Evolutionary conservation across 139 green algal genomes (phyloP).

Genomic region (Prasinococcaceae sp.): DNA sequence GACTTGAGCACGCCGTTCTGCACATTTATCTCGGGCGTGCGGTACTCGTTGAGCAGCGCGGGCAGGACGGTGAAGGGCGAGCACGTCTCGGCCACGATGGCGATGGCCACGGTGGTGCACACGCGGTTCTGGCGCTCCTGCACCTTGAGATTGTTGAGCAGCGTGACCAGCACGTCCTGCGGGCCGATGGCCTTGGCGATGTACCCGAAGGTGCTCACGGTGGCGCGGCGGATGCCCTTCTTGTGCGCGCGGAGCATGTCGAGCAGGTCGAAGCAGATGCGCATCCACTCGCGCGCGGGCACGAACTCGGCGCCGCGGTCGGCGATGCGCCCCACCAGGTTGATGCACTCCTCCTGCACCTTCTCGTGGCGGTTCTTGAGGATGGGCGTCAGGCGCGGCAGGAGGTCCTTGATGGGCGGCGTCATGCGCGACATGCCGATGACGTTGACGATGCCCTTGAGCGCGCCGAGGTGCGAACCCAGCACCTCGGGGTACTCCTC

Average conservation of each 20-base stretch:
- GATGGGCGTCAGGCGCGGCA: conserved; percentile 93
- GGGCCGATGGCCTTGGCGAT: conserved; percentile 95
- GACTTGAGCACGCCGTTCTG: conserved; percentile 97
- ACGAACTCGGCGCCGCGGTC: conserved; percentile 91
- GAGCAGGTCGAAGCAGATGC: conserved; percentile 99
- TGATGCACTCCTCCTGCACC: conserved; percentile 95
- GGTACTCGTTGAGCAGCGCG: conserved; percentile 97
- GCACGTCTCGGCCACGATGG: conserved; percentile 97
- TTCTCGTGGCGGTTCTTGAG: conserved; percentile 86
- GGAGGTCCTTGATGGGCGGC: conserved; percentile 97
- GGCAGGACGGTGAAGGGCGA: conserved; percentile 97
- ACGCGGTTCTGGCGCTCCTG: conserved; percentile 97
- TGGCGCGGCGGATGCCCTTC: conserved; percentile 87
- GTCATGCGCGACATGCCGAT: conserved; percentile 98
- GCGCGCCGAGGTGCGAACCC: conserved; percentile 84
- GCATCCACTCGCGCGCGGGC: conserved; percentile 98
- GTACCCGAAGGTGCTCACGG: conserved; percentile 99
- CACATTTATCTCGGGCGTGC: conserved; percentile 91
- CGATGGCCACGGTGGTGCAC: conserved; percentile 97
- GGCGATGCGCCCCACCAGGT: conserved; percentile 93
- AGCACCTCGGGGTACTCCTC: conserved; percentile 97
- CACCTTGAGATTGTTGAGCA: conserved; percentile 99
- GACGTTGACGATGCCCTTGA: conserved; percentile 92
- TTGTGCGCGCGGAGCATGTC: conserved; percentile 93
- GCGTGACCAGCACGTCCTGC: conserved; percentile 93